Evolutionary conservation across 352 stramenopile genomes (phyloP).

Genomic region (Phytophthora quininea): DNA sequence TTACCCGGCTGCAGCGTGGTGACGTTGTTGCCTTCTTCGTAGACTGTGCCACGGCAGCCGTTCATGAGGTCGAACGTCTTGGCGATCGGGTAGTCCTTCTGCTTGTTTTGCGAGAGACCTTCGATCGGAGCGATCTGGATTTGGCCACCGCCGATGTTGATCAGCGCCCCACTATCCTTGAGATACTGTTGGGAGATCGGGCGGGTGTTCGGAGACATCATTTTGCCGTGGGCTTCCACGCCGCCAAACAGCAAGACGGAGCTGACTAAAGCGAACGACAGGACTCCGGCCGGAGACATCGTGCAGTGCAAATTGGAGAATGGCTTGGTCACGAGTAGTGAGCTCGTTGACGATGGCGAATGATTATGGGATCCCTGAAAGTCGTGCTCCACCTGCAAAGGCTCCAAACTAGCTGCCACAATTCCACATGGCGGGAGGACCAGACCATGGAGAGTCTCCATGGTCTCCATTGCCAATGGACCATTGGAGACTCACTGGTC

Average conservation of each 20-base stretch:
- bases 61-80: slow-evolving; percentile 45
- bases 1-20: slow-evolving; percentile 31
- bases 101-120: slow-evolving; percentile 30
- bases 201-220: slow-evolving; percentile 16
- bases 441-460: background rate
- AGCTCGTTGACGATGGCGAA: background rate
- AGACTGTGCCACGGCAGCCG: slow-evolving; percentile 42
- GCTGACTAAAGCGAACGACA: slow-evolving; percentile 10
- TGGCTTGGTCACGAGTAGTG: slow-evolving; percentile 3
- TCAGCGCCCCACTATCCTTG: slow-evolving; percentile 33
- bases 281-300: slow-evolving; percentile 29
- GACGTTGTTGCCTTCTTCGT: slow-evolving; percentile 38
- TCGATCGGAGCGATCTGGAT: slow-evolving; percentile 40
- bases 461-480: too few relatives aligned
- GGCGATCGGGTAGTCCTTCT: slow-evolving; percentile 32
- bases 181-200: slow-evolving; percentile 36
- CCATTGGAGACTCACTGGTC: too few relatives aligned
- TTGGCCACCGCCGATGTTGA: slow-evolving; percentile 37
- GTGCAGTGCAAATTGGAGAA: slow-evolving; percentile 27
- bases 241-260: slow-evolving; percentile 22
- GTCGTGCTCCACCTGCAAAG: background rate
- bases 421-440: slow-evolving; percentile 12
- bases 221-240: slow-evolving; percentile 30
- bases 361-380: background rate
- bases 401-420: background rate